Conservation (phyloP, 345 rosid species). For the Melaleuca quinquenervia region DNA sequence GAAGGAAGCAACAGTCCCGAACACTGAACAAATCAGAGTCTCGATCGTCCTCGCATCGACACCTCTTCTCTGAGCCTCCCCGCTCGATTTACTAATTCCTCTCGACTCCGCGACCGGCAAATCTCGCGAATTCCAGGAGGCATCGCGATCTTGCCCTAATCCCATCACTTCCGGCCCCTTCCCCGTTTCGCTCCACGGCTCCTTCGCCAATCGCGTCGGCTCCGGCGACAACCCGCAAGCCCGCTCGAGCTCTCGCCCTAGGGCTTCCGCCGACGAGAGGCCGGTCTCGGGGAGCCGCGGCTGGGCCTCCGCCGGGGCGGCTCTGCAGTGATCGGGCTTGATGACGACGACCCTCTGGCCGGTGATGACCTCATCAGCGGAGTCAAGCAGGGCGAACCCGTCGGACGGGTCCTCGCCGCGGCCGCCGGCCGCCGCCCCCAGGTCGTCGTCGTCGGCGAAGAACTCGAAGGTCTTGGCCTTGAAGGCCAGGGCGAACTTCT, state of each 20-base stretch:
- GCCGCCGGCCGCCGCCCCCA: neutral
- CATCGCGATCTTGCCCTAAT: neutral
- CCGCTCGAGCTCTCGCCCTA: constrained; percentile 2
- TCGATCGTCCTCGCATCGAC: constrained; percentile 30
- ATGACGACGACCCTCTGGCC: constrained; percentile 90
- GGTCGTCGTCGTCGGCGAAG: constrained; percentile 56
- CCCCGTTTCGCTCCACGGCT: neutral
- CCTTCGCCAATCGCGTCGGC: neutral
- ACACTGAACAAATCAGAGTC: constrained; percentile 58
- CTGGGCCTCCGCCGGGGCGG: neutral
- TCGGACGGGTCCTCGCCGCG: constrained; percentile 1
- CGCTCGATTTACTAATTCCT: neutral
- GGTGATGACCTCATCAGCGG: constrained; percentile 81
- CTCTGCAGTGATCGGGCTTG: constrained; percentile 54
- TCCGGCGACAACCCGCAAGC: neutral
- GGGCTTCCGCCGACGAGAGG: neutral
- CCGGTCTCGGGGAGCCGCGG: neutral
- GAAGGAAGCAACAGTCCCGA: constrained; percentile 62
- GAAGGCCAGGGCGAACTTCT: constrained; percentile 88
- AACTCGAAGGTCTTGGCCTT: constrained; percentile 86
- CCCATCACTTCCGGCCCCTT: neutral
- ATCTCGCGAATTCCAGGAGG: neutral
- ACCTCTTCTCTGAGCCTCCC: constrained; percentile 17
- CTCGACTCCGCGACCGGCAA: neutral
- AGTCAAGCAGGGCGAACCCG: constrained; percentile 47